Evolutionary conservation across 2,329 filamentous ascomycete genomes (phyloP), one percentile per base, ranked within the genome.

Genomic region (Blastomyces silverae): DNA sequence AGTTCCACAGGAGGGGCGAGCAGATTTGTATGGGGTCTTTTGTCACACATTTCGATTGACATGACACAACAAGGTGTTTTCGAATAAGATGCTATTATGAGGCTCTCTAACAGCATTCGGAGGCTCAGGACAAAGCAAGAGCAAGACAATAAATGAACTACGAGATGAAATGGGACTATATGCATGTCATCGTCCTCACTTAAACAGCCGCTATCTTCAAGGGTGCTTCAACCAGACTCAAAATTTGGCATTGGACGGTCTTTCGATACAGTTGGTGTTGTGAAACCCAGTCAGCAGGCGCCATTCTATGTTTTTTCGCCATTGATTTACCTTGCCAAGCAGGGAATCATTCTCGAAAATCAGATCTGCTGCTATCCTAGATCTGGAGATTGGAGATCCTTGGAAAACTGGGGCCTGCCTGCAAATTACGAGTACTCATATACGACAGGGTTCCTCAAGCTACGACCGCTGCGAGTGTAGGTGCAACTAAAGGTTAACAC

Each of bases 281-380:
- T 60, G 58, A 42, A 28, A 48, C 58, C n/a, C 37, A 25, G 48
- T 46, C 58, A 60, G 22, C 58, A 48, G 8, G 56, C 56, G 37
- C 42, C 39, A 44, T 39, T 46, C n/a, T 6, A 34, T n/a, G 37
- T 39, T 22, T 22, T 39, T 57, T 31, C 20, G 20, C 31, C 28
- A 57, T 37, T 5, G 17, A 22, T 39, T 39, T 22, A 22, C n/a
- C 34, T 34, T 37, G 39, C 39, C 58, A 28, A 46, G 56, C 42
- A 34, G 39, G 8, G 37, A 60, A 60, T 11, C 15, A 31, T 48
- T 60, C 58, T 60, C 58, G 58, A 60, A 60, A 60, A 60, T 31
- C 25, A 34, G 39, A 60, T 60, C 55, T 57, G 37, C 55, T n/a
- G 17, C 28, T 46, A 25, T 60, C 42, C 58, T 48, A 25, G 28